Evolutionary conservation across 139 green algal species (phyloP), one percentile per base, ranked within the genome.

Genomic region (Axilococcus clingmanii): DNA sequence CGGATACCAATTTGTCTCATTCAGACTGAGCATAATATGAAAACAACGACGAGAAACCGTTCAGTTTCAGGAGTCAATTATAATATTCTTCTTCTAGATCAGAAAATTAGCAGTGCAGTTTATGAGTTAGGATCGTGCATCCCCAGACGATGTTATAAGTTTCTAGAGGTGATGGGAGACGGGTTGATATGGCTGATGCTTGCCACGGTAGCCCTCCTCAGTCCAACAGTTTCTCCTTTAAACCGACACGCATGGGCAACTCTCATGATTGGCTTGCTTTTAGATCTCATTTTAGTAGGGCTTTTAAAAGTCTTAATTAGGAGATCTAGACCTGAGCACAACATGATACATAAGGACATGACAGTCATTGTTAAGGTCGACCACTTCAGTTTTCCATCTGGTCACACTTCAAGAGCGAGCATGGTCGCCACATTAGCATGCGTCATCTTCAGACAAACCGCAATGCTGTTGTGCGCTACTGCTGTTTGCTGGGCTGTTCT

Each of bases 331-430:
- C 77, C 77, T 3, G 45, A 61, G 0, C 79, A 85, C 60, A 85
- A 80, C 41, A n/a, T 17, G 14, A 46, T 71, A 3, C 36, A 30
- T 9, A 56, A 55, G 0, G 75, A 85, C 48, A 80, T 76, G 30
- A 30, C 64, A 8, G 47, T 80, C 7, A 66, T 85, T 7, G 74
- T 83, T 15, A 35, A 66, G 4, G 77, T 85, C 15, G 77, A 85
- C 52, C 36, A 55, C 20, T 78, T 62, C 29, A 78, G 64, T 28
- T 83, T 85, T 35, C 77, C 77, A 11, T 71, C 51, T 32, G 77
- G 77, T 19, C 77, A 85, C 53, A 57, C 70, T 24, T 67, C 66
- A 11, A 80, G 76, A 49, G 69, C 43, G 6, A 56, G 61, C 0
- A 78, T 72, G 31, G 36, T 84, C 3, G 76, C 74, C 29, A 29